These are phyloP conservation scores for Podospora tetraspora DNA, from an alignment of 495 filamentous ascomycete genomes.

Conservation along the genomic window DNA sequence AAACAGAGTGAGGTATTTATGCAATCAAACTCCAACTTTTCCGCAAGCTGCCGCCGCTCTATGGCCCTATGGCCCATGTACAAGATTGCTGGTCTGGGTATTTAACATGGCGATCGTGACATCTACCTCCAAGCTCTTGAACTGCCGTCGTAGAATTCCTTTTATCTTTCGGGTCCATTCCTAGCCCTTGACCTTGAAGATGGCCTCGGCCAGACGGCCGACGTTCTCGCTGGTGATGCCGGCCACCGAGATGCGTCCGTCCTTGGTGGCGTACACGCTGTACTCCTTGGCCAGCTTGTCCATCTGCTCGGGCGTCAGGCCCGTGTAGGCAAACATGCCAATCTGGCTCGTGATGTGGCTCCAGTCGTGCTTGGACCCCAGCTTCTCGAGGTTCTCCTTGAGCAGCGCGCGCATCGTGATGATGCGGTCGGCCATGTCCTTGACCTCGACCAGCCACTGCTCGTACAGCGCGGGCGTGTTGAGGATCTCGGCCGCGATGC, in stretches of 20 bases:
- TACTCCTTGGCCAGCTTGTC: slow-evolving; percentile 89
- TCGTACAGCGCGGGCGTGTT: slow-evolving; percentile 80
- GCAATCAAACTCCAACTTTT: not conserved
- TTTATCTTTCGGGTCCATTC: not conserved
- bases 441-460: slow-evolving; percentile 95
- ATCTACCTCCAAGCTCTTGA: slow-evolving; percentile 14
- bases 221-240: slow-evolving; percentile 94
- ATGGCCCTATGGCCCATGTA: not conserved
- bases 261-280: slow-evolving; percentile 96
- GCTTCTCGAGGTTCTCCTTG: slow-evolving; percentile 87
- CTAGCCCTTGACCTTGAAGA: slow-evolving; percentile 80
- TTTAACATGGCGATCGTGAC: slow-evolving; percentile 7
- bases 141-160: not conserved
- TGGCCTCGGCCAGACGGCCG: slow-evolving; percentile 85
- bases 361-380: slow-evolving; percentile 95
- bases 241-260: slow-evolving; percentile 95
- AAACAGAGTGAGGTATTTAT: not conserved
- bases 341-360: slow-evolving; percentile 97
- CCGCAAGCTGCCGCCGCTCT: not conserved
- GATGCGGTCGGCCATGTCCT: slow-evolving; percentile 98
- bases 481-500: slow-evolving; percentile 88
- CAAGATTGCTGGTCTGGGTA: slow-evolving; percentile 4
- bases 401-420: slow-evolving; percentile 94
- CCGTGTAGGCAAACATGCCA: slow-evolving; percentile 99
- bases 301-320: slow-evolving; percentile 89